phyloP scores from a whole-genome alignment of 495 filamentous ascomycete genomes.

The Aspergillus homomorphus region DNA sequence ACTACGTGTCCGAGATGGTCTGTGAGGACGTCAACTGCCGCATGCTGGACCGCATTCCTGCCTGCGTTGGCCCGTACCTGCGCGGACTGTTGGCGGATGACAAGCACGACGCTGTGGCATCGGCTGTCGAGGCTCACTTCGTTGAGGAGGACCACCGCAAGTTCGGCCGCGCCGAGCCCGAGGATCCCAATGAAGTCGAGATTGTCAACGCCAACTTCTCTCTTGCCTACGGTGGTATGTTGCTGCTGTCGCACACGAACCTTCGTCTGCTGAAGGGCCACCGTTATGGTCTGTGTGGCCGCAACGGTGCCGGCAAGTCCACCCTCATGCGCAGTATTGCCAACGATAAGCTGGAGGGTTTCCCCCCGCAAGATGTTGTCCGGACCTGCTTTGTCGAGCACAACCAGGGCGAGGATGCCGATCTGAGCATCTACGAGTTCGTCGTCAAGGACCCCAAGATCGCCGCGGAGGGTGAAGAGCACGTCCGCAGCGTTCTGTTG shows the following conservation, averaged over 20 bases:
- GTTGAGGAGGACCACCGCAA: slow-evolving; percentile 81
- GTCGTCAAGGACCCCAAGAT: slow-evolving; percentile 80
- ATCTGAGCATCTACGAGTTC: slow-evolving; percentile 91
- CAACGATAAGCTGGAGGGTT: slow-evolving; percentile 92
- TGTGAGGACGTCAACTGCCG: slow-evolving; percentile 86
- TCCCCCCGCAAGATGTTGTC: slow-evolving; percentile 85
- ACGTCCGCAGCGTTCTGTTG: slow-evolving; percentile 76
- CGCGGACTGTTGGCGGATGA: slow-evolving; percentile 60
- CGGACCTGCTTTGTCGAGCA: slow-evolving; percentile 98
- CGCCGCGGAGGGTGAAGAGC: slow-evolving; percentile 66
- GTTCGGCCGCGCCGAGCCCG: slow-evolving; percentile 78
- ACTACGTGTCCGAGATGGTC: slow-evolving; percentile 81
- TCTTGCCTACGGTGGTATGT: slow-evolving; percentile 96
- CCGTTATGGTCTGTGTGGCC: slow-evolving; percentile 92
- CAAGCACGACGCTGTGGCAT: slow-evolving; percentile 57
- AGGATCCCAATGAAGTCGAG: slow-evolving; percentile 81
- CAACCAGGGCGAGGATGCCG: slow-evolving; percentile 95
- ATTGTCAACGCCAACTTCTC: slow-evolving; percentile 99
- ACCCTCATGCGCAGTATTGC: slow-evolving; percentile 98
- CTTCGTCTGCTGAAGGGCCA: slow-evolving; percentile 92
- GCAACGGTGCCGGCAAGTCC: slow-evolving; percentile 97
- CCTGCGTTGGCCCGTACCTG: slow-evolving; percentile 69
- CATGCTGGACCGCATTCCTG: slow-evolving; percentile 65
- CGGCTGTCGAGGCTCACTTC: slow-evolving; percentile 66
- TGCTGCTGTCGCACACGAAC: slow-evolving; percentile 94